A percentile compares a stretch with the other conserved stretches of the same genome.
Evolutionary conservation across 2,329 filamentous ascomycete species (phyloP).

Genomic region (Zasmidium angulare): DNA sequence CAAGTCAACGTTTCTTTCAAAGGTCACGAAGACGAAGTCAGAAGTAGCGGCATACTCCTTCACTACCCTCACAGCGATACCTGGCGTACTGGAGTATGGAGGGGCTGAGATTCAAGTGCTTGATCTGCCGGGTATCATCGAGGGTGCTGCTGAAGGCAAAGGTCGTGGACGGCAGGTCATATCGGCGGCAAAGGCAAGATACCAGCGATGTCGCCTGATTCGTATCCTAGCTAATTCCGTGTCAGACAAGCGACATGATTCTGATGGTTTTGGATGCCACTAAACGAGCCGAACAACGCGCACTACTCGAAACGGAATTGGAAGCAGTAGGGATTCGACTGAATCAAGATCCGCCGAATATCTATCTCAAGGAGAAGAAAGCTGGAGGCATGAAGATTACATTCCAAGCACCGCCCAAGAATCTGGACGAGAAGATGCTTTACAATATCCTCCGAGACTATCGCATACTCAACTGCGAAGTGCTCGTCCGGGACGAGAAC

Average conservation of each 20-base stretch:
- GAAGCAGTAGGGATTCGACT: constrained; percentile 93
- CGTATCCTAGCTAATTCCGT: constrained; percentile 8
- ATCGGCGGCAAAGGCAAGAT: constrained; percentile 78
- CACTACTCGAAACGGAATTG: constrained; percentile 84
- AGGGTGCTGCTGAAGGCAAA: constrained; percentile 93
- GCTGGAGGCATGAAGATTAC: constrained; percentile 99
- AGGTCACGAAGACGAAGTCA: constrained; percentile 96
- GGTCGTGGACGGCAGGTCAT: constrained; percentile 95
- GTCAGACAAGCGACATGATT: constrained; percentile 84
- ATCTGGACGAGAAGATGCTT: constrained; percentile 95
- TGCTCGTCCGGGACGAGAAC: constrained; percentile 90
- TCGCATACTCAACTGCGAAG: constrained; percentile 97
- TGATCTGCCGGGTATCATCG: constrained; percentile 96
- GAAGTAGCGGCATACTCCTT: constrained; percentile 96
- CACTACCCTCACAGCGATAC: constrained; percentile 95
- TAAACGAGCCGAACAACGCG: constrained; percentile 90
- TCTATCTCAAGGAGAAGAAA: constrained; percentile 94
- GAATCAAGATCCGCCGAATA: constrained; percentile 93
- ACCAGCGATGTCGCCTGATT: neutral
- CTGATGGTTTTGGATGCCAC: constrained; percentile 97
- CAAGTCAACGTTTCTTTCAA: constrained; percentile 98
- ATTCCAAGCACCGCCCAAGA: constrained; percentile 84
- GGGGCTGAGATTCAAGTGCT: constrained; percentile 97
- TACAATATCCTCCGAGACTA: constrained; percentile 98
- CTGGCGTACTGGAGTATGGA: constrained; percentile 94